A percentile compares a stretch with the other conserved stretches of the same genome.
phyloP scores from a whole-genome alignment of 2,329 filamentous ascomycete genomes.

The Plectosphaerella sp. region DNA sequence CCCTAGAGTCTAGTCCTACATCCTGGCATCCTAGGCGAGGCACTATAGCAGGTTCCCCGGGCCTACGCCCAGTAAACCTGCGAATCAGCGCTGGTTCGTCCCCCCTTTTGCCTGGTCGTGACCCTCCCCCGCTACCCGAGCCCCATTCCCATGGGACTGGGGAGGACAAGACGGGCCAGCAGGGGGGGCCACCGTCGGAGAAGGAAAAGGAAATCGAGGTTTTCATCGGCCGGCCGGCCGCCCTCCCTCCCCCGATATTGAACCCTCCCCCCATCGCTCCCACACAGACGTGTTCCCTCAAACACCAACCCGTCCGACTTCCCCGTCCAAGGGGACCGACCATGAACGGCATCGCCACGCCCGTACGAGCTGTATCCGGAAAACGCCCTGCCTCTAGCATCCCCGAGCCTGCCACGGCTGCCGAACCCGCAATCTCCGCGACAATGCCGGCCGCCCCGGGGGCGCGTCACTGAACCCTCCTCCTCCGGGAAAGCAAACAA shows the following conservation, averaged over 20 bases:
- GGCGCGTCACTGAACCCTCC: not conserved
- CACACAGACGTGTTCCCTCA: too few species aligned
- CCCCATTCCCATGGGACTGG: not conserved
- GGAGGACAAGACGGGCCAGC: not conserved
- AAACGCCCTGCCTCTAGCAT: too few species aligned
- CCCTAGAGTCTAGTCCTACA: not conserved
- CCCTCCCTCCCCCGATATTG: too few species aligned
- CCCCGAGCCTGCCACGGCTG: not conserved
- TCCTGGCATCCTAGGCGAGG: not conserved
- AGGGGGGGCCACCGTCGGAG: not conserved
- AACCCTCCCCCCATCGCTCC: too few species aligned
- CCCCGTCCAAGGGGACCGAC: too few species aligned
- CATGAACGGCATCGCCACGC: not conserved
- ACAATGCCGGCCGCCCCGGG: not conserved
- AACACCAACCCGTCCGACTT: too few species aligned
- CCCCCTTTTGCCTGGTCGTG: not conserved
- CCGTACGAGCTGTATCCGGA: too few species aligned
- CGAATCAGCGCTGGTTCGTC: not conserved
- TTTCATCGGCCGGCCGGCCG: not conserved
- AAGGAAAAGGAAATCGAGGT: not conserved
- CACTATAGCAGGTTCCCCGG: not conserved
- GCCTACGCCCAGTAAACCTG: not conserved
- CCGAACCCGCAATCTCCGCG: not conserved
- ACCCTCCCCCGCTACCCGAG: not conserved
- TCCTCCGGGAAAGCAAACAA: too few species aligned